A percentile compares a stretch with the other conserved stretches of the same genome.
These are phyloP conservation scores for Pyrenochaeta sp. DNA, from an alignment of 2,329 filamentous ascomycete genomes.

Conservation along the genomic window DNA sequence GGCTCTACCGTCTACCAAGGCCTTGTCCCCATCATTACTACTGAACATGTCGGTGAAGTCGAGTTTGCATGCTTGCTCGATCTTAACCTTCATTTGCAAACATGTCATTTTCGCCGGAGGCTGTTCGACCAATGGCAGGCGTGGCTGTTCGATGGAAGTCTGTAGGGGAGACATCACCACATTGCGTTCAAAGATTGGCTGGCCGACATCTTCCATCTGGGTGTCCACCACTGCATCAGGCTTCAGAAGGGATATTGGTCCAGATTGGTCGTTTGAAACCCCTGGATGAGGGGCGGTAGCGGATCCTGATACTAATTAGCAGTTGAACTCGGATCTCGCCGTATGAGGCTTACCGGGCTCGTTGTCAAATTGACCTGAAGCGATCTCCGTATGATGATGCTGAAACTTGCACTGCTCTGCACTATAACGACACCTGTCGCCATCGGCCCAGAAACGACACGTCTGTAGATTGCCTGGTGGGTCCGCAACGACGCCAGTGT, in stretches of 20 bases:
- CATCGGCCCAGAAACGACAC: constrained; percentile 24
- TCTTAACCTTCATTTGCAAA: constrained; percentile 23
- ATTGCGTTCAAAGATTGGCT: neutral
- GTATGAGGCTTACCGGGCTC: neutral
- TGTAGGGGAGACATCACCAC: neutral
- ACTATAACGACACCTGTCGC: neutral
- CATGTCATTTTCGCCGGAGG: constrained; percentile 3
- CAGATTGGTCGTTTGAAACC: neutral
- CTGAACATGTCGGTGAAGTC: constrained; percentile 37
- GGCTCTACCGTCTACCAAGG: constrained; percentile 28
- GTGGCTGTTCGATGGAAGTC: neutral
- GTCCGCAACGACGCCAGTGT: constrained; percentile 23
- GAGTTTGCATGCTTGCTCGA: constrained; percentile 28
- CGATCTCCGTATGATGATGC: neutral
- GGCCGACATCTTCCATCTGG: neutral
- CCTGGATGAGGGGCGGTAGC: neutral
- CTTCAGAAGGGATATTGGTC: neutral
- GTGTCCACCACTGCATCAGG: neutral
- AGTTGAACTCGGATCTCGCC: neutral
- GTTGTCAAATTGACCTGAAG: neutral
- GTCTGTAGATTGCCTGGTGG: constrained; percentile 11
- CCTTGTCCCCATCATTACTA: constrained; percentile 11
- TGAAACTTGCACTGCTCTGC: neutral
- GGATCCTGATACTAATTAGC: neutral
- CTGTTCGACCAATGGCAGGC: neutral